Evolutionary conservation across 768 basidiomycete genomes (phyloP), one percentile per base, ranked within the genome.

Genomic region (Kwoniella sp.): DNA sequence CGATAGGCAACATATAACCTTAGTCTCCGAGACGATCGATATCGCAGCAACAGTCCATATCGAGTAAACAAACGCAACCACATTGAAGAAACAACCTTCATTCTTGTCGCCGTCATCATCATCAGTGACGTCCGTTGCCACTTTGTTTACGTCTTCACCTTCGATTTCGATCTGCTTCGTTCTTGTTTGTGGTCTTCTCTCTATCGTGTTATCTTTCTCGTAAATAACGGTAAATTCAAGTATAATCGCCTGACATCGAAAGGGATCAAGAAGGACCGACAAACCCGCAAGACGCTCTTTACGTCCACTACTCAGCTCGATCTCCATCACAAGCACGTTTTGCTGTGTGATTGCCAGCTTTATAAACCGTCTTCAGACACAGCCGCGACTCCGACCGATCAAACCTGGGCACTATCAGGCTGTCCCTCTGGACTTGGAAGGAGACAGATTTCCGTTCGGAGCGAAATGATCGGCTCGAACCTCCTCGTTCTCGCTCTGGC

Each of bases 261-360:
- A 45, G 41, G 41, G n/a, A 3, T 20, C 4, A 45, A 17, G 41
- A 45, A 45, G 41, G 41, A 45, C 17, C 41, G 41, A 45, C 41
- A 45, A 45, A 45, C 41, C 41, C 41, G 41, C 41, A 45, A 45
- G 41, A 45, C 41, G 41, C 41, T 45, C 41, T 45, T 45, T 45
- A 9, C 11, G 15, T 20, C 20, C 41, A 45, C 20, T 20, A 11
- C 20, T 45, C 17, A 45, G 41, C 11, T 17, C 17, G 41, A 45
- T 17, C 41, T 9, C 41, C 17, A 8, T 11, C 4, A 17, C 17
- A 17, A 20, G 41, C 4, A 11, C 41, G 41, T 11, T 7, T 17
- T 45, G 41, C 41, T 13, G 34, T 5, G 34, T 34, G 34, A 34
- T 13, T 34, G 7, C 7, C 34, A 34, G 13, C 34, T 34, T 13